Base-by-base conservation (phyloP, 768 basidiomycete genomes). In the Psilocybe azurescens region DNA sequence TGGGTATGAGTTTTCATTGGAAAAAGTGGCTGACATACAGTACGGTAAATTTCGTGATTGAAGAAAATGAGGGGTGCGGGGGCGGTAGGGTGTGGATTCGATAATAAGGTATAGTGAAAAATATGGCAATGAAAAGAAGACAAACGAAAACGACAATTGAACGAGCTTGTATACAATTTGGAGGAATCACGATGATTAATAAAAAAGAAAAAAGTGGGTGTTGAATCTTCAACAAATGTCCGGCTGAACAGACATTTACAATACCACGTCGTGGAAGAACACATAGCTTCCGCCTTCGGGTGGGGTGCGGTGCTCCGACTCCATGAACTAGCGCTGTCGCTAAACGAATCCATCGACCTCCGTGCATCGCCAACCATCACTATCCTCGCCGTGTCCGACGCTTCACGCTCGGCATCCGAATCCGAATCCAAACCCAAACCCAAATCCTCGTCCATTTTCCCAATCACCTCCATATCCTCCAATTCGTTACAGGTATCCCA, bases 401-500 rank as follows among this genome's bases (percentile, higher is more conserved):
- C 8, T 13, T 38, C 33, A 3, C 36, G 9, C 13, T 38, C 53
- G 16, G 7, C 36, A 10, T 52, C 50, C 29, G 50, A 30, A 32
- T 16, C 50, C 29, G 28, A 30, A 52, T 52, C 50, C 50, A 16
- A 9, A 51, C 24, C 20, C 20, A 20, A 20, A 6, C n/a, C 52
- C 32, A 32, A 7, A 14, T 50, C 20, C 18, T 29, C 55, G 30
- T 56, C 51, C 49, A 24, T 16, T 36, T 38, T 41, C 38, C 56
- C 54, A 9, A 30, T 24, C 20, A 50, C 28, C 29, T 56, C 55
- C 47, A 36, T 54, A 16, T 56, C 49, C 10, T 41, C 59, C 53
- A 56, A 44, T 2, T 66, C 60, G 18, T 49, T 54, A 24, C 51
- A 50, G n/a, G 60, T 53, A 10, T 60, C 58, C 18, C 52, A 14